Percentiles rank a stretch among this genome's conserved stretches.
These are phyloP conservation scores for Lindgomyces ingoldianus DNA, from an alignment of 495 filamentous ascomycete genomes.

Conservation along the genomic window DNA sequence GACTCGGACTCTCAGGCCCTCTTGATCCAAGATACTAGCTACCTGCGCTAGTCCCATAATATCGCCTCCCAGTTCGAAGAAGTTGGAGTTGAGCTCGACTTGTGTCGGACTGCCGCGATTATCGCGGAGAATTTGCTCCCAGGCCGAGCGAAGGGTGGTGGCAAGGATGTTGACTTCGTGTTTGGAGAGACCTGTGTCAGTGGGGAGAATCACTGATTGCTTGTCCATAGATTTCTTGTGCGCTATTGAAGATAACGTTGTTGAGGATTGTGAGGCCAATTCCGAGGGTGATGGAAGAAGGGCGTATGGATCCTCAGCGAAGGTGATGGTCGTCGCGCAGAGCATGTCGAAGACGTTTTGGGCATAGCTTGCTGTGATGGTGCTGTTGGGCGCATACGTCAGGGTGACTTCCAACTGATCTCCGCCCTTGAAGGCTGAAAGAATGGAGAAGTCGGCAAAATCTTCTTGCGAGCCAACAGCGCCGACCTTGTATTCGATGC, in stretches of 20 bases:
- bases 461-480: slow-evolving; percentile 55
- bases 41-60: slow-evolving; percentile 56
- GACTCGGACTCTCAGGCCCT: slow-evolving; percentile 52
- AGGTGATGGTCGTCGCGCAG: slow-evolving; percentile 50
- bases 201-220: slow-evolving; percentile 5
- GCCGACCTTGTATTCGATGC: slow-evolving; percentile 53
- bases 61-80: slow-evolving; percentile 58
- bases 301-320: slow-evolving; percentile 51
- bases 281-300: slow-evolving; percentile 49
- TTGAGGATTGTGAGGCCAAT: slow-evolving; percentile 40
- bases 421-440: slow-evolving; percentile 50
- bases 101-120: slow-evolving; percentile 31
- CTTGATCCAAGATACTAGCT: slow-evolving; percentile 52
- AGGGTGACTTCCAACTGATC: slow-evolving; percentile 50
- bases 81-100: slow-evolving; percentile 53
- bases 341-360: slow-evolving; percentile 53
- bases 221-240: slow-evolving; percentile 25
- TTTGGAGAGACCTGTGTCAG: slow-evolving; percentile 44
- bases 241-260: slow-evolving; percentile 40
- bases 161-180: slow-evolving; percentile 53
- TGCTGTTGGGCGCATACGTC: slow-evolving; percentile 51
- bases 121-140: slow-evolving; percentile 54
- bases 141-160: slow-evolving; percentile 52
- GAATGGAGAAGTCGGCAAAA: slow-evolving; percentile 54
- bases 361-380: slow-evolving; percentile 48